These are phyloP conservation scores for Phaseolus lunatus DNA, from an alignment of 306 rosid species.

Conservation along the genomic window DNA sequence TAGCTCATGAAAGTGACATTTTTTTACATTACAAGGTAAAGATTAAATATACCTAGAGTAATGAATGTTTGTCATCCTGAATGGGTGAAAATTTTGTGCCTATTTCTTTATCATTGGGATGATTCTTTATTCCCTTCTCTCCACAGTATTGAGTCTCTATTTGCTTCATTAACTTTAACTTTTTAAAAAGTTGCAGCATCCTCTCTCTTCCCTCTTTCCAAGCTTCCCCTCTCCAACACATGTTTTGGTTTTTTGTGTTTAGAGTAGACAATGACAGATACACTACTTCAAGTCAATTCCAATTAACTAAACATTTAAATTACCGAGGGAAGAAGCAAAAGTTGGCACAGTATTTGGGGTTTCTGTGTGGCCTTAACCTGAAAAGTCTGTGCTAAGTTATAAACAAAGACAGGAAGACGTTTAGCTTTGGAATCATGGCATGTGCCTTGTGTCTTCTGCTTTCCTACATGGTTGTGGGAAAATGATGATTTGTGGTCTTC, in stretches of 20 bases:
- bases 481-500: slow-evolving; percentile 22
- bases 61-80: slow-evolving; percentile 57
- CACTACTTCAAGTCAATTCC: slow-evolving; percentile 44
- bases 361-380: slow-evolving; percentile 36
- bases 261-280: slow-evolving; percentile 52
- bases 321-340: slow-evolving; percentile 44
- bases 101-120: slow-evolving; percentile 61
- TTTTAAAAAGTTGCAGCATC: slow-evolving; percentile 60
- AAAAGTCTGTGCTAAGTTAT: slow-evolving; percentile 33
- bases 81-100: slow-evolving; percentile 52
- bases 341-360: slow-evolving; percentile 43
- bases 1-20: slow-evolving; percentile 55
- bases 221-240: not conserved
- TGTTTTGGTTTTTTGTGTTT: slow-evolving; percentile 44
- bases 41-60: slow-evolving; percentile 39
- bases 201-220: not conserved
- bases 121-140: slow-evolving; percentile 55
- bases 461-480: slow-evolving; percentile 16
- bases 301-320: slow-evolving; percentile 34
- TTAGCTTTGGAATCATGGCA: slow-evolving; percentile 45
- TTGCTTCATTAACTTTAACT: slow-evolving; percentile 64
- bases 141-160: slow-evolving; percentile 49
- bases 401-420: slow-evolving; percentile 12
- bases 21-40: slow-evolving; percentile 45
- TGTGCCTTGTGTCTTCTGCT: slow-evolving; percentile 15